Evolutionary conservation across 345 rosid species (phyloP), one percentile per base, ranked within the genome.

Genomic region (Carallia brachiata): DNA sequence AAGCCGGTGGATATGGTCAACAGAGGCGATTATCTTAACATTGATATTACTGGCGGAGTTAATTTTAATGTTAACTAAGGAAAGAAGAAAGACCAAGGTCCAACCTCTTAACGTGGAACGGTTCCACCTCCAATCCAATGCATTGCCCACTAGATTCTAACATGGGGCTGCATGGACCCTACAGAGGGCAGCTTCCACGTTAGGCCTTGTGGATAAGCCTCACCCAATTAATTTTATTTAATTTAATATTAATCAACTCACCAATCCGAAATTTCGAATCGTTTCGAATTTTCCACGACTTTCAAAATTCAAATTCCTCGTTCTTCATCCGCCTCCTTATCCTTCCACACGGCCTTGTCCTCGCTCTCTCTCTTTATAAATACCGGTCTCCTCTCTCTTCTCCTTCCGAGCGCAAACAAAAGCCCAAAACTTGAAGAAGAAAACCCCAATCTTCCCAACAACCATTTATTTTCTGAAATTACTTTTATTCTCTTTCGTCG

Each of bases 181-280:
- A 67, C 30, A 10, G 5, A 23, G 6, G 15, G 17, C 57, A 50
- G 60, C 70, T 61, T 64, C 66, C 61, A 17, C 52, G 70, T 66
- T 73, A 36, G 71, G 72, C 72, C 55, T 56, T 50, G 52, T 80
- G 81, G 86, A 83, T 83, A 83, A 83, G 82, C 82, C 73, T 69
- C 74, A 36, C 30, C 36, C 52, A 4, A 8, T 27, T 23, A 17
- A 6, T 8, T 0, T 7, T 10, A 54, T 13, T 36, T 37, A 17
- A 19, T 23, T 66, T 8, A 32, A n/a, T 17, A 23, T 67, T 7
- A 37, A 57, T 68, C 1, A 9, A 19, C 19, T 2, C 48, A 69
- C 30, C 9, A 18, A 10, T 17, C 5, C 5, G 16, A 30, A 9
- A 18, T 6, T 17, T 5, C 5, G 16, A 30, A 9, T 23, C 27